phyloP scores from a whole-genome alignment of 2,329 filamentous ascomycete genomes.

The Alternaria dauci region DNA sequence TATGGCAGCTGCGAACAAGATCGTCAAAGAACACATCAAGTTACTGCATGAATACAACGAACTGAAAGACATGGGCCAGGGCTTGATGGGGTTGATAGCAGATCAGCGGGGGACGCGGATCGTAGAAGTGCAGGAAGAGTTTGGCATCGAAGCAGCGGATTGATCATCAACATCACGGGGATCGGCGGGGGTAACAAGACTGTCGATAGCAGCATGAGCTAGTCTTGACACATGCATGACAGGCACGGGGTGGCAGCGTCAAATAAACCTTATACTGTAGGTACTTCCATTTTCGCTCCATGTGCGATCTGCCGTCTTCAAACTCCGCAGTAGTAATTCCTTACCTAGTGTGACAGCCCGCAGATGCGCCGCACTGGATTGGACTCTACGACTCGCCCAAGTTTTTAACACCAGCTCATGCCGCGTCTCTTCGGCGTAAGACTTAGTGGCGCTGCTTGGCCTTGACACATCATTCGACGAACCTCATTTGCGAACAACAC shows the following conservation, averaged over 20 bases:
- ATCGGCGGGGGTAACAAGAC: neutral
- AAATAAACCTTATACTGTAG: conserved; percentile 6
- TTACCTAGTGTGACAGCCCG: neutral
- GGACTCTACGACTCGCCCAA: neutral
- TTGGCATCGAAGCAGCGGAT: conserved; percentile 55
- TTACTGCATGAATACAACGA: conserved; percentile 75
- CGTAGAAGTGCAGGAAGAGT: conserved; percentile 59
- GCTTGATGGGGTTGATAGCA: conserved; percentile 72
- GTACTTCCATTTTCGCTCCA: neutral
- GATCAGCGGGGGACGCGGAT: conserved; percentile 68
- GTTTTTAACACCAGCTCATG: neutral
- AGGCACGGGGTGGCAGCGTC: neutral
- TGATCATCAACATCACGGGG: conserved; percentile 29
- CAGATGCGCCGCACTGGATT: neutral
- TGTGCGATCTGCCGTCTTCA: neutral
- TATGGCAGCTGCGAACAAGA: conserved; percentile 57
- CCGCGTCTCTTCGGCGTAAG: neutral
- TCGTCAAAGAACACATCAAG: conserved; percentile 70
- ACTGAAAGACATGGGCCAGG: conserved; percentile 72
- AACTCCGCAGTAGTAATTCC: neutral
- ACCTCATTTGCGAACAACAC: neutral
- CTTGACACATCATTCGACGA: neutral
- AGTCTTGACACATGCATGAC: neutral
- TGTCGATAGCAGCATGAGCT: neutral
- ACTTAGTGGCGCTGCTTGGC: neutral